These are phyloP conservation scores for Coelastrella sp. DNA, from an alignment of 139 green algal species.

Conservation along the genomic window DNA sequence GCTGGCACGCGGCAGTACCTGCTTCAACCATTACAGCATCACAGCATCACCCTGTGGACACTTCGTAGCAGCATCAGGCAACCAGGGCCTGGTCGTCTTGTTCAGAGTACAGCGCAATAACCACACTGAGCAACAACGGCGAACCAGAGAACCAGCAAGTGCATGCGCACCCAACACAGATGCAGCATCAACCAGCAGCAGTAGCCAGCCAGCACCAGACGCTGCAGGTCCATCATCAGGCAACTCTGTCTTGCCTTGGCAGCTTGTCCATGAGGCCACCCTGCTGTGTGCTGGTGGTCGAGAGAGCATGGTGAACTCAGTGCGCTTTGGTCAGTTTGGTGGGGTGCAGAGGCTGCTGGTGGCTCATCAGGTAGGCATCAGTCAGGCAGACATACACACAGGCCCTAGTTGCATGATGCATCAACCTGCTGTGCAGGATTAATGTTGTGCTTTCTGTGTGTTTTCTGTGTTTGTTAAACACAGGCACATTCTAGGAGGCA, in stretches of 20 bases:
- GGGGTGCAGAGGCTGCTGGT: constrained; percentile 18
- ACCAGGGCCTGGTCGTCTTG: not conserved
- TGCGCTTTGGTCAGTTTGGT: constrained; percentile 34
- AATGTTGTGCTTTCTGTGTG: no score
- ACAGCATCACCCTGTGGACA: constrained; percentile 27
- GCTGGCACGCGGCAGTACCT: not conserved
- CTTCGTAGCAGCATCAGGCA: constrained; percentile 23
- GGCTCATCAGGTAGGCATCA: constrained; percentile 14
- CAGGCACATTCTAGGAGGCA: no score
- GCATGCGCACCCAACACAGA: no score
- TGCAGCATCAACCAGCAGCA: not conserved
- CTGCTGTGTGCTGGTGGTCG: constrained; percentile 5
- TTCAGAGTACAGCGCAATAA: constrained; percentile 28
- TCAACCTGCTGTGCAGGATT: no score
- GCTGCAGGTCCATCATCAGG: not conserved
- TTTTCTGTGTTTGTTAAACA: no score
- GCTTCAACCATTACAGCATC: constrained; percentile 38
- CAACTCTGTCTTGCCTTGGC: not conserved
- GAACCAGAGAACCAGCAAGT: not conserved
- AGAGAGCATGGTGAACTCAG: constrained; percentile 45
- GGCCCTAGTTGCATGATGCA: no score
- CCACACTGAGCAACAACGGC: not conserved
- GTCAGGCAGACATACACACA: no score
- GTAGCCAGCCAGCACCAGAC: not conserved
- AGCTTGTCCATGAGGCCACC: constrained; percentile 32